These are phyloP conservation scores for Cucumis melo DNA, from an alignment of 306 rosid species.

Conservation along the genomic window DNA sequence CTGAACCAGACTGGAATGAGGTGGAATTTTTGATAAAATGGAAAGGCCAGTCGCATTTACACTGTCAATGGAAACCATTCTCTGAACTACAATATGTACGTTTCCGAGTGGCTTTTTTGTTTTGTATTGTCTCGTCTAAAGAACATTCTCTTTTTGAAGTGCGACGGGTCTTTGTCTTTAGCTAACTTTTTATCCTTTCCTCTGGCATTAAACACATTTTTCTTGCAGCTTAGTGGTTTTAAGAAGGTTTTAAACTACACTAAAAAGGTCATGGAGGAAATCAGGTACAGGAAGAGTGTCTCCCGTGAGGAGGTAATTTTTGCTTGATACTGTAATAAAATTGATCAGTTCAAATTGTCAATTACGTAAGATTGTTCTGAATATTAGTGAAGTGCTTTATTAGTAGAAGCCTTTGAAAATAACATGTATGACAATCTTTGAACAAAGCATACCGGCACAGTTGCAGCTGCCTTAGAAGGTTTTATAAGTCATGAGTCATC, in stretches of 20 bases:
- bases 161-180: neutral
- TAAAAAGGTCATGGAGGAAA: constrained; percentile 78
- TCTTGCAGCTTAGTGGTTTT: constrained; percentile 92
- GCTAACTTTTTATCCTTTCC: constrained; percentile 10
- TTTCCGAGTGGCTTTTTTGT: neutral
- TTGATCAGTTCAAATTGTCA: neutral
- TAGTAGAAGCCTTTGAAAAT: neutral
- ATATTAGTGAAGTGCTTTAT: neutral
- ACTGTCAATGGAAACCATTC: constrained; percentile 91
- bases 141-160: neutral
- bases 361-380: neutral
- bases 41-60: constrained; percentile 99
- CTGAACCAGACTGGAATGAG: constrained; percentile 74
- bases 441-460: neutral
- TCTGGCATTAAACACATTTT: constrained; percentile 3
- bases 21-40: constrained; percentile 88
- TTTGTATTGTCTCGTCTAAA: neutral
- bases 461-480: neutral
- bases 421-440: neutral
- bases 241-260: constrained; percentile 92
- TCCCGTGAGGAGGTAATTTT: constrained; percentile 87
- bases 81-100: constrained; percentile 92
- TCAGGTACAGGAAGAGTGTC: constrained; percentile 58
- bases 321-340: neutral
- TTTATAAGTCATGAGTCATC: neutral